Evolutionary conservation across 805 yeast species (phyloP), one percentile per base, ranked within the genome.

Genomic region (Pichia californica): DNA sequence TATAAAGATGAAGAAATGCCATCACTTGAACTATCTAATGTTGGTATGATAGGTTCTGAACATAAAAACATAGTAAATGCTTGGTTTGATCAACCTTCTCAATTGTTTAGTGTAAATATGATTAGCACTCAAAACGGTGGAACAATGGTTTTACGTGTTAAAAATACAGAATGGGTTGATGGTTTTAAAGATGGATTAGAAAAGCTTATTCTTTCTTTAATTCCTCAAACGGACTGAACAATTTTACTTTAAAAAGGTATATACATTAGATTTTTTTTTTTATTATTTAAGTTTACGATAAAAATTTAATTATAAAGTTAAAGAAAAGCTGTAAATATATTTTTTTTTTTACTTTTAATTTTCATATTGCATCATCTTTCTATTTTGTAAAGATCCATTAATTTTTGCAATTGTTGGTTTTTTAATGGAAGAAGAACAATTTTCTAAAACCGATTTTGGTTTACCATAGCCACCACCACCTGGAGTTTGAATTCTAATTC

Each of bases 401-500:
- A 23, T 7, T 9, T 23, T 23, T 7, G 9, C 9, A 9, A 7
- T 23, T 7, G 6, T 23, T 23, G 25, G 9, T 23, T 9, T 23
- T n/a, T n/a, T n/a, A n/a, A n/a, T n/a, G n/a, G n/a, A n/a, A n/a
- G n/a, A n/a, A n/a, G n/a, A n/a, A n/a, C n/a, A n/a, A n/a, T n/a
- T n/a, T n/a, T n/a, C n/a, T n/a, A n/a, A n/a, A n/a, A n/a, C n/a
- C 25, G 9, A 23, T 7, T 2, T 23, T 23, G 25, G n/a, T 15
- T 31, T 31, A 18, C 35, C 35, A 18, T n/a, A 31, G 7, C 35
- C 35, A 31, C 35, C 35, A 6, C 35, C 35, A 14, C 35, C 35
- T 5, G 35, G 35, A 3, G 35, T 31, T 9, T 31, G 20, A 18
- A 31, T 76, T 10, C 79, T 61, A 28, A 86, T 58, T 38, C 83